Base-by-base conservation (phyloP, 2,329 filamentous ascomycete genomes). In the Trichoderma asperellum region DNA sequence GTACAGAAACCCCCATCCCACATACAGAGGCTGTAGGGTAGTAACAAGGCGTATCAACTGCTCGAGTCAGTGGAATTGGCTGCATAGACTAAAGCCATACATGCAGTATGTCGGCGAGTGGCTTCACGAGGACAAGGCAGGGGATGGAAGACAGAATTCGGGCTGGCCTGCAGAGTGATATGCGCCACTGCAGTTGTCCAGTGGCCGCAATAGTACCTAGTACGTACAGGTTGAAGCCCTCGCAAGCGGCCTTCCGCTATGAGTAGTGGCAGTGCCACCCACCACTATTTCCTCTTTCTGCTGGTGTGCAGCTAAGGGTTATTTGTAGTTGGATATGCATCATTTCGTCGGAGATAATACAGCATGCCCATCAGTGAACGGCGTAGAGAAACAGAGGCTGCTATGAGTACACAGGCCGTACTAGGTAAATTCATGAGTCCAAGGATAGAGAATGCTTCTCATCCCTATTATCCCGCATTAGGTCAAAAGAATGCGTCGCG, bases 131-230 rank as follows among this genome's bases (percentile, higher is more conserved):
- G 14, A 55, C 7, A 27, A n/a, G 37, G 21, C 24, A 37, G 52
- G 40, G 32, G 32, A n/a, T 43, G 16, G 35, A 49, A 49, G 16
- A 24, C 34, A 34, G 49, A 24, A 35, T n/a, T 63, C 52, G 43
- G 43, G 60, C 11, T 21, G 21, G 60, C 18, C 35, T 43, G 61
- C 61, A 64, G 35, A 56, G 49, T 40, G 49, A 64, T 56, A 56
- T 64, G 61, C 61, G 61, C 49, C 61, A 55, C 49, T 32, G 49
- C 52, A 64, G 60, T 24, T 47, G 60, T 63, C 60, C 60, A 40
- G 37, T 55, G 47, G 35, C 24, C 24, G 24, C 24, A 24, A 24
- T 24, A 24, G 24, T 24, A 24, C 24, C 24, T n/a, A 10, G 47
- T 63, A 14, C 32, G n/a, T n/a, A n/a, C 40, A 43, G 18, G 37